Percentiles rank a stretch among this genome's conserved stretches.
These are phyloP conservation scores for Pseudogymnoascus sp. DNA, from an alignment of 2,329 filamentous ascomycete species.

Conservation along the genomic window DNA sequence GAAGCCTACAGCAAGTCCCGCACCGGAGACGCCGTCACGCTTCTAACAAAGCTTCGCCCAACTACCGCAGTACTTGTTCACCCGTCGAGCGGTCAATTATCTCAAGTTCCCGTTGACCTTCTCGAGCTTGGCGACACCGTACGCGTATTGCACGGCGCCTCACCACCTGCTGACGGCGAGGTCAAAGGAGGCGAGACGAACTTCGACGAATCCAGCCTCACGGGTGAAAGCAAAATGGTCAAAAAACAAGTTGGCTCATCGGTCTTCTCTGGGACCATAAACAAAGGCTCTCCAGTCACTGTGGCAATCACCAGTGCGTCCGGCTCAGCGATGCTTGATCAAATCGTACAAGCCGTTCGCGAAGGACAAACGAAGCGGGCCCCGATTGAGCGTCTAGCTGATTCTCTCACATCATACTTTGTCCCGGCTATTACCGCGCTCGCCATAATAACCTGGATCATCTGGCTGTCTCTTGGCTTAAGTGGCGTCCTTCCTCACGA, in stretches of 20 bases:
- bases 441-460: conserved; percentile 58
- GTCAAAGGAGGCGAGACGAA: conserved; percentile 50
- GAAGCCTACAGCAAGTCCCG: conserved; percentile 86
- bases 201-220: conserved; percentile 86
- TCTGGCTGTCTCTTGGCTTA: conserved; percentile 58
- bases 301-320: conserved; percentile 55
- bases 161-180: conserved; percentile 72
- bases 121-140: conserved; percentile 67
- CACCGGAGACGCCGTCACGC: conserved; percentile 72
- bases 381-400: conserved; percentile 63
- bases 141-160: conserved; percentile 67
- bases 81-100: not conserved
- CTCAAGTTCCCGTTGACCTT: conserved; percentile 27
- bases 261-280: conserved; percentile 56
- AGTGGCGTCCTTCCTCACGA: conserved; percentile 45
- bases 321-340: conserved; percentile 64
- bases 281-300: conserved; percentile 50
- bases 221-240: conserved; percentile 63
- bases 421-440: conserved; percentile 61
- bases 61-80: conserved; percentile 59
- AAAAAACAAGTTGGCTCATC: conserved; percentile 52
- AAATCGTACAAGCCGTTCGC: conserved; percentile 64
- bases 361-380: conserved; percentile 67
- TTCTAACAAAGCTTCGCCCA: conserved; percentile 66
- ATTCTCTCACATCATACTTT: conserved; percentile 63